Base-by-base conservation (phyloP, 306 rosid species). In the Geum urbanum region DNA sequence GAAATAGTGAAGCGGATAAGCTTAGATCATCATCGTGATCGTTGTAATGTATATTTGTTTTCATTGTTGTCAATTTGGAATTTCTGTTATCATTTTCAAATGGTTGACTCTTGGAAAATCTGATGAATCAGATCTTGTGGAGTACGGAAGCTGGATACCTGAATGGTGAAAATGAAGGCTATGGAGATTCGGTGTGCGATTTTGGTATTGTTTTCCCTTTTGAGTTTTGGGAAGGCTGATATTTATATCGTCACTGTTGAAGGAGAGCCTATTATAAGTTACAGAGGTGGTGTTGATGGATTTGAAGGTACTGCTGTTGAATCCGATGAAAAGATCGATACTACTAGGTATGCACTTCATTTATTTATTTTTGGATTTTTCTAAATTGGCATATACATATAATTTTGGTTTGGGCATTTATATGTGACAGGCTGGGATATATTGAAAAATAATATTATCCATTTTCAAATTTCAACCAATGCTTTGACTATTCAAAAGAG, bases 301-400 rank as follows among this genome's bases (percentile, higher is more conserved):
- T 91, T 95, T 85, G 91, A 89, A 86, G 99, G 97, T 74, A 95
- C 97, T 78, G 95, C 97, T 46, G 89, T 78, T 74, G 99, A 95
- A 78, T 86, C 96, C 78, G 97, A 91, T 80, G 99, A 80, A 68
- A 86, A 79, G 71, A 89, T 91, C 44, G 99, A 95, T 70, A 77
- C 96, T 61, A 60, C 92, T 67, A 91, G 99, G 99, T 95, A 80
- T 76, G 67, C 76, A 62, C 80, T 9, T 24, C 3, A 18, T 16
- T 57, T 9, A 56, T 5, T 43, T 20, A 24, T 35, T 16, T 16
- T 4, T 4, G 0, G 3, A 5, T 52, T 3, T 56, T 56, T 2
- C 24, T 56, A 3, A 16, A 11, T 55, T 56, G 3, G 40, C 13
- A 5, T n/a, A 5, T n/a, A 6, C 56, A 47, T 49, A n/a, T 3